phyloP scores from a whole-genome alignment of 768 basidiomycete species.

The Scleroderma bovista region DNA sequence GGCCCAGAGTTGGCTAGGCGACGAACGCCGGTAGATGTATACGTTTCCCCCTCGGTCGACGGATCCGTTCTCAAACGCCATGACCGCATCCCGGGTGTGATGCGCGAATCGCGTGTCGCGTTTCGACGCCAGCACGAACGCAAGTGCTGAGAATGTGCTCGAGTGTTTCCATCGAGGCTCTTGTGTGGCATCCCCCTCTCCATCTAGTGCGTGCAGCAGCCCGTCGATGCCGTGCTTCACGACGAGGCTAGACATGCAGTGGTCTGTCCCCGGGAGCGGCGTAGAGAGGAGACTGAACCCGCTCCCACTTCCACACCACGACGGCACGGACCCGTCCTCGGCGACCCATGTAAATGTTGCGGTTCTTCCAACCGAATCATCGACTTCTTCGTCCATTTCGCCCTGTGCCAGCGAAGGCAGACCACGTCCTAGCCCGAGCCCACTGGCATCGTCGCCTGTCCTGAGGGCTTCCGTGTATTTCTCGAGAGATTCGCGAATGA shows the following conservation, averaged over 20 bases:
- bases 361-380: constrained; percentile 62
- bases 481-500: constrained; percentile 76
- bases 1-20: constrained; percentile 51
- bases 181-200: constrained; percentile 6
- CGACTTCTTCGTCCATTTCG: constrained; percentile 90
- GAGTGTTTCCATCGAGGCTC: constrained; percentile 61
- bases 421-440: constrained; percentile 58
- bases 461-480: constrained; percentile 72
- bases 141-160: constrained; percentile 82
- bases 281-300: constrained; percentile 60
- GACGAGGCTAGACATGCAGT: constrained; percentile 40
- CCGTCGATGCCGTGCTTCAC: constrained; percentile 75
- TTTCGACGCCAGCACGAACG: constrained; percentile 93
- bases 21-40: constrained; percentile 72
- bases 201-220: constrained; percentile 47
- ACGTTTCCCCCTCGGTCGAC: constrained; percentile 71
- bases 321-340: constrained; percentile 41
- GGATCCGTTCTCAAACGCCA: constrained; percentile 81
- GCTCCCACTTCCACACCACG: constrained; percentile 33
- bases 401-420: constrained; percentile 81
- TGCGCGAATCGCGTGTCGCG: constrained; percentile 84
- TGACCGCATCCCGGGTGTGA: constrained; percentile 54
- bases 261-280: constrained; percentile 52
- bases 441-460: constrained; percentile 54
- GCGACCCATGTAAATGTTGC: constrained; percentile 65